phyloP scores from a whole-genome alignment of 371 early-diverging fungal species.

The Zopfochytrium polystomum region DNA sequence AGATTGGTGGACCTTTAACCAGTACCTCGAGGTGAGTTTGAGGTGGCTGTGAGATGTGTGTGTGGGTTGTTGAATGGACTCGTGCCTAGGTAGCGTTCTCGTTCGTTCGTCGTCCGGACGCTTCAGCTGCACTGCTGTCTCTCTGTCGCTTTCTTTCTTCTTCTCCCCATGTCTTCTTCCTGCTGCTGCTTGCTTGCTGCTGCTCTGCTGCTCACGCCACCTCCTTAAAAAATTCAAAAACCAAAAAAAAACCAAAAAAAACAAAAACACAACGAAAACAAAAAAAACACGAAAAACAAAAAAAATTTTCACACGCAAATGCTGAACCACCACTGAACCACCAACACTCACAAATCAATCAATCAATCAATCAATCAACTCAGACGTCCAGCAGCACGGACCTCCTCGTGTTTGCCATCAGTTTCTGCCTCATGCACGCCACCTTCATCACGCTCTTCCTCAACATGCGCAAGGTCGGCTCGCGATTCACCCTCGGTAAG shows the following conservation, averaged over 20 bases:
- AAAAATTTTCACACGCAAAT: background rate
- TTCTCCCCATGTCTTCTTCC: no score
- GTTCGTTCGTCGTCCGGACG: background rate
- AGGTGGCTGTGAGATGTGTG: background rate
- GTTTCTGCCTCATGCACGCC: constrained; percentile 81
- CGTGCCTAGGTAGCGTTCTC: background rate
- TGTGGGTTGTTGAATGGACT: background rate
- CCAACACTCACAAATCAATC: background rate
- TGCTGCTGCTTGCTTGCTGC: no score
- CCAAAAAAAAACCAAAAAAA: background rate
- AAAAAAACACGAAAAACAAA: background rate
- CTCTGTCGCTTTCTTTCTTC: no score
- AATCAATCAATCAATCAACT: background rate
- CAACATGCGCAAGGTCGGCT: constrained; percentile 85
- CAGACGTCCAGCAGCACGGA: constrained; percentile 47
- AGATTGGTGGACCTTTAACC: background rate
- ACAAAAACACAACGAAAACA: background rate
- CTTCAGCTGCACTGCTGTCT: background rate
- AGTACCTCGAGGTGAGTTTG: constrained; percentile 1
- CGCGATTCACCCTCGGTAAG: constrained; percentile 72
- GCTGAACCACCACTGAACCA: background rate
- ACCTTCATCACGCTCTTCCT: constrained; percentile 78
- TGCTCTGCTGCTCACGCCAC: no score
- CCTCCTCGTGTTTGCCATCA: constrained; percentile 67
- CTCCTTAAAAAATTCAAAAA: no score